Evolutionary conservation across 352 stramenopile species (phyloP).

Genomic region (Phytophthora parvispora): DNA sequence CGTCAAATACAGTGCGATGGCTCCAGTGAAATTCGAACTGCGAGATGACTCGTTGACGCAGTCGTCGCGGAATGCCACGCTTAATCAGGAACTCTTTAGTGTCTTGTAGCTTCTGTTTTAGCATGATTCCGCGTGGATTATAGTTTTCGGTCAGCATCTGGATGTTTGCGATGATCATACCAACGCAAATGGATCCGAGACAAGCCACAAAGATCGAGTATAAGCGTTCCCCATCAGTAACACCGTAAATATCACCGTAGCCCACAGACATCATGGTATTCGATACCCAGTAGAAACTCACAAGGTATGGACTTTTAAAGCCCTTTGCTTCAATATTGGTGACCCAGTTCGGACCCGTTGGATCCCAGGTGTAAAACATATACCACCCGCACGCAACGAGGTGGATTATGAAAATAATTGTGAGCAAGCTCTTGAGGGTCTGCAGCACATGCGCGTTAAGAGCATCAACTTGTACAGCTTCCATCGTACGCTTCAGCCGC

Average conservation of each 20-base stretch:
- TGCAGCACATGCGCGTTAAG: constrained; percentile 84
- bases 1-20: constrained; percentile 77
- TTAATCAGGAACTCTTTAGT: constrained; percentile 88
- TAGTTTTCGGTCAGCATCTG: constrained; percentile 94
- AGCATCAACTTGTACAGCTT: constrained; percentile 78
- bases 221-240: constrained; percentile 81
- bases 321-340: constrained; percentile 55
- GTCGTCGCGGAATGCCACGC: constrained; percentile 64
- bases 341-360: constrained; percentile 75
- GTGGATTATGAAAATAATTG: constrained; percentile 87
- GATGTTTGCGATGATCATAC: constrained; percentile 95
- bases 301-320: constrained; percentile 83
- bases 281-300: constrained; percentile 94
- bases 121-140: constrained; percentile 79
- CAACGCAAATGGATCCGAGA: constrained; percentile 89
- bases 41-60: constrained; percentile 77
- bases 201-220: constrained; percentile 91
- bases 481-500: constrained; percentile 67
- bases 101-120: constrained; percentile 81
- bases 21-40: constrained; percentile 89
- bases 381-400: constrained; percentile 82
- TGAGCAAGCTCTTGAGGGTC: constrained; percentile 72
- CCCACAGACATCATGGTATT: constrained; percentile 96
- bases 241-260: constrained; percentile 91
- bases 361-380: constrained; percentile 88